Evolutionary conservation across 768 basidiomycete genomes (phyloP).

Genomic region (Lactarius deliciosus): DNA sequence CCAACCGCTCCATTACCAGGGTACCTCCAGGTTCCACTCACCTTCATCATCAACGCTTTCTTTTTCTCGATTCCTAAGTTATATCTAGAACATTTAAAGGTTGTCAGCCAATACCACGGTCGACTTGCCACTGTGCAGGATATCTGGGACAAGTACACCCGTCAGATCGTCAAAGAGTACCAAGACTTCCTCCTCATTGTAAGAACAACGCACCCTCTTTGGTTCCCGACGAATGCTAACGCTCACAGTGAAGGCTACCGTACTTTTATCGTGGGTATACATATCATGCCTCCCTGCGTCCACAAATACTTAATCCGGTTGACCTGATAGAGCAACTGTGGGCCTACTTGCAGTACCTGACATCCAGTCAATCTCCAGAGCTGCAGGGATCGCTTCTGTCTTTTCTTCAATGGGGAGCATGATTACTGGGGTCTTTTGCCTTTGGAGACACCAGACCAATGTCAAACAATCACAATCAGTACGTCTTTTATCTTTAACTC

Average conservation of each 20-base stretch:
- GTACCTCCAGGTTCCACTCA: slow-evolving; percentile 35
- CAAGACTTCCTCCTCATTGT: slow-evolving; percentile 58
- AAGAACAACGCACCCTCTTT: slow-evolving; percentile 28
- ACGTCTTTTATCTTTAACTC: neutral
- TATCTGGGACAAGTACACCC: slow-evolving; percentile 51
- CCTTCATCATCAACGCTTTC: slow-evolving; percentile 42
- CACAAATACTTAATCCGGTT: neutral
- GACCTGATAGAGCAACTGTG: slow-evolving; percentile 46
- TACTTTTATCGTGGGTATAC: slow-evolving; percentile 49
- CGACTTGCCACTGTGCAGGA: slow-evolving; percentile 48
- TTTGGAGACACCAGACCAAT: slow-evolving; percentile 55
- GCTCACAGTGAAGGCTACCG: slow-evolving; percentile 44
- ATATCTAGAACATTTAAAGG: slow-evolving; percentile 50
- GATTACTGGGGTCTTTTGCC: slow-evolving; percentile 54
- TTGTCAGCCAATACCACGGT: slow-evolving; percentile 49
- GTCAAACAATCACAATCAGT: slow-evolving; percentile 47
- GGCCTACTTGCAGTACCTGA: slow-evolving; percentile 48
- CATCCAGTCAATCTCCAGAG: slow-evolving; percentile 35
- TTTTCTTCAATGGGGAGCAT: slow-evolving; percentile 55
- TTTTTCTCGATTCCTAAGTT: slow-evolving; percentile 56
- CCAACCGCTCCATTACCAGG: slow-evolving; percentile 18
- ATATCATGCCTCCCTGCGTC: neutral
- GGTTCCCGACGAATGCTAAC: neutral
- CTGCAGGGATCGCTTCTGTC: slow-evolving; percentile 45
- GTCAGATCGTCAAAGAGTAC: slow-evolving; percentile 53